These are phyloP conservation scores for Fusarium zealandicum DNA, from an alignment of 2,329 filamentous ascomycete species.

Conservation along the genomic window DNA sequence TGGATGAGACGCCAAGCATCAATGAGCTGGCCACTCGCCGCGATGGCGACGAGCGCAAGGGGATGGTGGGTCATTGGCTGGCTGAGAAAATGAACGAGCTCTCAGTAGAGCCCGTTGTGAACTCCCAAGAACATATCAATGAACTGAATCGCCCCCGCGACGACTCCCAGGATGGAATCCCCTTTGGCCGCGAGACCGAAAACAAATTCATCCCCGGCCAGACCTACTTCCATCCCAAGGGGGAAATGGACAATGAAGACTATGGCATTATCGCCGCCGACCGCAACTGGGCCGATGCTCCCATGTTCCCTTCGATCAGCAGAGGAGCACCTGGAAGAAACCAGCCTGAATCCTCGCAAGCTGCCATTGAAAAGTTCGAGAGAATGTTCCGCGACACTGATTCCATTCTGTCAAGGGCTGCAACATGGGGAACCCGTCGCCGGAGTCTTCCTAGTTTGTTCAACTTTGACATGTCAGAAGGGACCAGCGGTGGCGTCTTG, in stretches of 20 bases:
- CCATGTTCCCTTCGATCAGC: slow-evolving; percentile 55
- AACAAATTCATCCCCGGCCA: slow-evolving; percentile 59
- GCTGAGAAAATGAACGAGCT: slow-evolving; percentile 44
- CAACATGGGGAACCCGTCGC: slow-evolving; percentile 74
- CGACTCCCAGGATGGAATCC: slow-evolving; percentile 51
- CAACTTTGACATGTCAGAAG: slow-evolving; percentile 63
- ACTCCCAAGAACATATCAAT: slow-evolving; percentile 31
- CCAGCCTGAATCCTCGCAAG: slow-evolving; percentile 61
- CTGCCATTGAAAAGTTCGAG: slow-evolving; percentile 61
- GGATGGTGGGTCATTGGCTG: slow-evolving; percentile 61
- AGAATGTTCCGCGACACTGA: slow-evolving; percentile 61
- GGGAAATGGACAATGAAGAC: slow-evolving; percentile 55
- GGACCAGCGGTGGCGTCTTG: slow-evolving; percentile 65
- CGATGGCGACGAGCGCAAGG: slow-evolving; percentile 55
- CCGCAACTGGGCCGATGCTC: slow-evolving; percentile 59
- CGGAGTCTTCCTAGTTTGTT: slow-evolving; percentile 66
- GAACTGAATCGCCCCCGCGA: slow-evolving; percentile 35
- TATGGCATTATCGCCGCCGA: slow-evolving; percentile 57
- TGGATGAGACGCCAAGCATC: slow-evolving; percentile 54
- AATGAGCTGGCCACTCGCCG: slow-evolving; percentile 57
- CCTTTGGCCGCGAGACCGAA: slow-evolving; percentile 55
- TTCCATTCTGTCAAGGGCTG: slow-evolving; percentile 67
- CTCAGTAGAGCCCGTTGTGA: slow-evolving; percentile 38
- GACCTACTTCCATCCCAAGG: slow-evolving; percentile 56
- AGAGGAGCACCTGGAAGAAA: slow-evolving; percentile 41